Conservation (phyloP, 1,139 yeast genomes). For the Blastobotrys niveus region DNA sequence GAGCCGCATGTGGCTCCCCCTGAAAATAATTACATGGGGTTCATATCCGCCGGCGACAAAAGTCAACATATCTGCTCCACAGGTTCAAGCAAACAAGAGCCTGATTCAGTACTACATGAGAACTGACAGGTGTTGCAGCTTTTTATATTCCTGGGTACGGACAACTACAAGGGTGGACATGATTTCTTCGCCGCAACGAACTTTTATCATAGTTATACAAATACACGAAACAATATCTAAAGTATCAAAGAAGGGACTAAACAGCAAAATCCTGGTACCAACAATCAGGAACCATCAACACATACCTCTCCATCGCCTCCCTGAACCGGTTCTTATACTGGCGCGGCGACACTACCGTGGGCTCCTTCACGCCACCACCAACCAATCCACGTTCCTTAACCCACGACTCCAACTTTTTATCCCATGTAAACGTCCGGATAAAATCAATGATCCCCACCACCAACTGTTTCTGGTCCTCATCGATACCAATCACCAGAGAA, state of each 20-base stretch:
- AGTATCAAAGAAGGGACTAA: constrained; percentile 3
- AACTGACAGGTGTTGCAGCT: too few relatives aligned
- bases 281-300: constrained; percentile 83
- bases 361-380: constrained; percentile 81
- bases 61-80: too few relatives aligned
- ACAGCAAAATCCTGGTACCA: constrained; percentile 24
- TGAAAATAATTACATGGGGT: too few relatives aligned
- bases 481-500: constrained; percentile 88
- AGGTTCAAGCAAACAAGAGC: too few relatives aligned
- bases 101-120: too few relatives aligned
- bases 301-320: constrained; percentile 96
- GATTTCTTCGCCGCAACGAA: too few relatives aligned
- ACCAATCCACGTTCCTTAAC: constrained; percentile 91
- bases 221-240: constrained; percentile 3
- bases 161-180: too few relatives aligned
- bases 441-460: constrained; percentile 93
- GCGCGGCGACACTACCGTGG: constrained; percentile 94
- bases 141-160: too few relatives aligned
- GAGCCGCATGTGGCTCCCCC: too few relatives aligned
- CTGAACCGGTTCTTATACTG: constrained; percentile 90
- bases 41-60: too few relatives aligned
- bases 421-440: constrained; percentile 97
- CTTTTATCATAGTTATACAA: too few relatives aligned
- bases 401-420: constrained; percentile 96
- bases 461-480: constrained; percentile 58